Evolutionary conservation across 2,329 filamentous ascomycete genomes (phyloP), one percentile per base, ranked within the genome.

Genomic region (Orbilia brochopaga): DNA sequence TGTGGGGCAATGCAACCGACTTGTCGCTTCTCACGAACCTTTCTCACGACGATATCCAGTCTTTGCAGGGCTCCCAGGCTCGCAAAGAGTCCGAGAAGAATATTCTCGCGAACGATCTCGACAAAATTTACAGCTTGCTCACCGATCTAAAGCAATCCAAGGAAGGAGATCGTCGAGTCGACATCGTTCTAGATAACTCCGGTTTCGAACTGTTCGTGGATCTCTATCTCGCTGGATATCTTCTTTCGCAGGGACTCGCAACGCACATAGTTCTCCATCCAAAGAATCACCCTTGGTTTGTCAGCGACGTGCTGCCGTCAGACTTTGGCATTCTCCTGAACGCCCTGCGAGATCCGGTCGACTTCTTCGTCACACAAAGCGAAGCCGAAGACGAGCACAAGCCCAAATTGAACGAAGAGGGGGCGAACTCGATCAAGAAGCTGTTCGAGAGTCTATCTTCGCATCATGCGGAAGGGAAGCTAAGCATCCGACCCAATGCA

Each of bases 181-280:
- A 99, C 77, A 93, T 99, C 74, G 90, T 99, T 1, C 88, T 99
- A 3, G 94, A 99, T 79, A 99, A 99, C 76, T 91, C 94, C 19
- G 94, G 94, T 4, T 99, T 99, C 78, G 94, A 99, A 82, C 85
- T 99, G 11, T 99, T 92, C 78, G 94, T 97, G 75, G 94, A 99
- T 78, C 84, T 99, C 8, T 88, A 97, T 65, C 85, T 99, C 1
- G 92, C 91, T 0, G 93, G 92, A 0, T 99, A 96, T 78, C 84
- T 99, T 13, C 84, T 99, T 5, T 88, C 91, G 0, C 84, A 91
- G 0, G 90, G 89, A 0, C 86, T 99, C 4, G 94, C 94, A 0
- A 97, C 92, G 0, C 87, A 87, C 23, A 84, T 99, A 13, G 87
- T 97, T 19, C 85, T 99, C 8, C 92, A 96, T 77, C 92, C 94